Evolutionary conservation across 345 rosid genomes (phyloP).

Genomic region (Melaleuca quinquenervia): DNA sequence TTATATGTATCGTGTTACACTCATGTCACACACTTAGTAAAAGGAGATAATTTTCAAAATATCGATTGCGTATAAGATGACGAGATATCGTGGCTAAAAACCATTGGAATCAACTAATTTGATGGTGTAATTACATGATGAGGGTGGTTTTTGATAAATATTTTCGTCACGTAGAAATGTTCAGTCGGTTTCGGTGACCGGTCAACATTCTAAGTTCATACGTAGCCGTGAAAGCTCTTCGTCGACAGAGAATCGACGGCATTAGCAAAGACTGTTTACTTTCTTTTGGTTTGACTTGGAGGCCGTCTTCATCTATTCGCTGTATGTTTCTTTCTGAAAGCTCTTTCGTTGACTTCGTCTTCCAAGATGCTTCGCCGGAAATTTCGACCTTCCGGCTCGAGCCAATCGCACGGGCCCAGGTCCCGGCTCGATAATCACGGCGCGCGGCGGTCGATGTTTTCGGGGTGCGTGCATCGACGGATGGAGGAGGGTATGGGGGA

Average conservation of each 20-base stretch:
- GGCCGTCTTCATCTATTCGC: background rate
- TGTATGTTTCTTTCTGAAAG: background rate
- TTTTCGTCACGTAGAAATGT: background rate
- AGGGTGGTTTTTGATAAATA: background rate
- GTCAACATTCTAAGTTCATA: background rate
- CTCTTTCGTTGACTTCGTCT: background rate
- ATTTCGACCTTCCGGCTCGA: background rate
- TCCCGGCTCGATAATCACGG: background rate
- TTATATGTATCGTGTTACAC: background rate
- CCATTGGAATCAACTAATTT: background rate
- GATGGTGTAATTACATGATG: background rate
- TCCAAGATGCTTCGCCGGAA: background rate
- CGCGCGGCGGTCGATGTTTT: too few relatives aligned
- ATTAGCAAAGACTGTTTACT: background rate
- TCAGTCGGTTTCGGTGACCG: background rate
- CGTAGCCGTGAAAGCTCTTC: background rate
- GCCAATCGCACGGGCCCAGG: background rate
- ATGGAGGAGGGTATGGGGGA: background rate
- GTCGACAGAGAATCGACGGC: background rate
- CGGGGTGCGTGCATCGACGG: background rate
- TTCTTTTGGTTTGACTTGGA: background rate
- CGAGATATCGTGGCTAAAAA: too few relatives aligned
- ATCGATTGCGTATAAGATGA: background rate
- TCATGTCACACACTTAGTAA: background rate
- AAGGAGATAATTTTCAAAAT: background rate